Evolutionary conservation across 2,329 filamentous ascomycete genomes (phyloP).

Genomic region (Clarireedia paspali): DNA sequence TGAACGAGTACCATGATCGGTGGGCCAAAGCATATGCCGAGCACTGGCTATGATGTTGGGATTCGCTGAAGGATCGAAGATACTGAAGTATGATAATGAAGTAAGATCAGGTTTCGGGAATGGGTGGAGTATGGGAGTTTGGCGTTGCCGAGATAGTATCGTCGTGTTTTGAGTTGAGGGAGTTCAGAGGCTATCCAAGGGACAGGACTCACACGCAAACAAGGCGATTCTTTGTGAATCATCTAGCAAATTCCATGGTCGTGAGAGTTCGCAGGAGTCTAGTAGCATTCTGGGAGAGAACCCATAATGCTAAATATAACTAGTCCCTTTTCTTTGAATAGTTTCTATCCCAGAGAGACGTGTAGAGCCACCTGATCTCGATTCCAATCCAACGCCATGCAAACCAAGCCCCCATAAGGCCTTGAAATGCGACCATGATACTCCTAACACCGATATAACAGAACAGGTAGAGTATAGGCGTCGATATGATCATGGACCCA

Average conservation of each 20-base stretch:
- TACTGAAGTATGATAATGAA: too few species aligned
- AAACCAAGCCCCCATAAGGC: conserved; percentile 8
- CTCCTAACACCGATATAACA: neutral
- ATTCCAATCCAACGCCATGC: neutral
- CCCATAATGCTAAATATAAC: neutral
- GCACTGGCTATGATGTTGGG: neutral
- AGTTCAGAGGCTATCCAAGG: too few species aligned
- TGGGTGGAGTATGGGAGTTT: too few species aligned
- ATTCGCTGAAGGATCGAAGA: neutral
- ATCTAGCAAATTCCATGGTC: too few species aligned
- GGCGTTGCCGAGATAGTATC: too few species aligned
- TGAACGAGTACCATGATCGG: neutral
- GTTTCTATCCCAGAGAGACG: neutral
- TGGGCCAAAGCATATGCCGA: too few species aligned
- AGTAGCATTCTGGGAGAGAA: neutral
- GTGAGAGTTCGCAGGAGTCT: too few species aligned
- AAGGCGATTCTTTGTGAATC: too few species aligned
- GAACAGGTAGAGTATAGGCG: neutral
- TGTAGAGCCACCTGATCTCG: too few species aligned
- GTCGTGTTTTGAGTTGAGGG: too few species aligned
- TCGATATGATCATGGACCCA: neutral
- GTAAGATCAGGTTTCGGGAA: too few species aligned
- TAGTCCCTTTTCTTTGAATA: neutral
- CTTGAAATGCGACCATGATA: neutral
- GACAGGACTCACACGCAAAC: too few species aligned